phyloP scores from a whole-genome alignment of 169 alveolate species.

The Plasmodium vivax region DNA sequence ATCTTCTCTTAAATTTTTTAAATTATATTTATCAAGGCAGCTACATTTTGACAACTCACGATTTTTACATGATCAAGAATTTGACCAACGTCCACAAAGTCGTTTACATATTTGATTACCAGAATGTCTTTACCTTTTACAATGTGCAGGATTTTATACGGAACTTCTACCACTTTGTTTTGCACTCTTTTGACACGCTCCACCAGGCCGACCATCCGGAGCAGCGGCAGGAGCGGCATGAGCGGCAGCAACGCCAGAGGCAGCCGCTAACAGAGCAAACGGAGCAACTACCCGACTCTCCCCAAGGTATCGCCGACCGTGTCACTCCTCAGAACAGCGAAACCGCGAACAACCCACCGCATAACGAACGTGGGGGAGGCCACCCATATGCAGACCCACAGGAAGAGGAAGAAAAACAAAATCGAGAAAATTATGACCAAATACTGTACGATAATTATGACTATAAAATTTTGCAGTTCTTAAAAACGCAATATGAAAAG shows the following conservation, averaged over 20 bases:
- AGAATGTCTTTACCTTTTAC: constrained; percentile 75
- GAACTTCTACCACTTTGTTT: constrained; percentile 69
- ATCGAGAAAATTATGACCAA: constrained; percentile 41
- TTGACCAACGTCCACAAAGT: constrained; percentile 71
- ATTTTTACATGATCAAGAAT: constrained; percentile 77
- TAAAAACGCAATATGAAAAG: constrained; percentile 30
- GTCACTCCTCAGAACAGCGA: neutral
- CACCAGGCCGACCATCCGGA: neutral
- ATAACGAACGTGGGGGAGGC: neutral
- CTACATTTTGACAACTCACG: constrained; percentile 82
- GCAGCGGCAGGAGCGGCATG: neutral
- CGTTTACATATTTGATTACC: constrained; percentile 73
- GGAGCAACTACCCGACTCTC: neutral
- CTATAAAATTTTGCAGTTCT: constrained; percentile 40
- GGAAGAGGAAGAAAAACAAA: neutral
- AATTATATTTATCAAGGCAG: constrained; percentile 82
- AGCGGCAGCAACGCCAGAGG: too few relatives aligned
- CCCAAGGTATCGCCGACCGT: neutral
- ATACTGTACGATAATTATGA: constrained; percentile 53
- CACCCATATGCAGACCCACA: neutral
- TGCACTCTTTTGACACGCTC: constrained; percentile 27
- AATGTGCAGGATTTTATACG: constrained; percentile 77
- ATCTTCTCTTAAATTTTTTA: constrained; percentile 62
- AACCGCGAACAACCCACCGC: neutral
- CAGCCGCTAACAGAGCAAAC: too few relatives aligned